Evolutionary conservation across 176 grass and related monocot species (phyloP).

Genomic region (Stipa capillata): DNA sequence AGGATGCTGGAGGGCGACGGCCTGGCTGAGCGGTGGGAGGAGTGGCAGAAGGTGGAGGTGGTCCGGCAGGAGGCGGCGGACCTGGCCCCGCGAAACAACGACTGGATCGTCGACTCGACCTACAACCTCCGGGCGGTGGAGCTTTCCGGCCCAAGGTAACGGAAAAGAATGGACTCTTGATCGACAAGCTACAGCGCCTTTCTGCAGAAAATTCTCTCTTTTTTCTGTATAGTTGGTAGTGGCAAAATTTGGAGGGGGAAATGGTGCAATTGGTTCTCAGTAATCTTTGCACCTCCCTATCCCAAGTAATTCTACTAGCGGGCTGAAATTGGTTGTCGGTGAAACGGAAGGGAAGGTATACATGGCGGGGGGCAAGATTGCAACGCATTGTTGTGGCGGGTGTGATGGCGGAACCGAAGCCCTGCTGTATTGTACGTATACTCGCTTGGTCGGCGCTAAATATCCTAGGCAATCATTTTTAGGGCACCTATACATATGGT

Average conservation of each 20-base stretch:
- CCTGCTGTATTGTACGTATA: neutral
- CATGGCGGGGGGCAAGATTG: neutral
- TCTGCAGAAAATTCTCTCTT: neutral
- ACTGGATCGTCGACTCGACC: conserved; percentile 59
- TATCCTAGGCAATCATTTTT: neutral
- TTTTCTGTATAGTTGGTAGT: conserved; percentile 26
- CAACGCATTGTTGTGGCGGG: neutral
- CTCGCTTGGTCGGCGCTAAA: neutral
- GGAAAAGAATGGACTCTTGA: neutral
- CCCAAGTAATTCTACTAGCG: neutral
- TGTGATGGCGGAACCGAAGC: neutral
- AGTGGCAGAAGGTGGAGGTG: conserved; percentile 84
- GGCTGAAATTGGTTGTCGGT: neutral
- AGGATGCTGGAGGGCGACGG: conserved; percentile 79
- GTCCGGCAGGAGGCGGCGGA: conserved; percentile 53
- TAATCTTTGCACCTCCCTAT: too few relatives aligned
- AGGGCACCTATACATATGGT: neutral
- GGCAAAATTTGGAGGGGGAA: neutral
- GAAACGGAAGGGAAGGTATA: neutral
- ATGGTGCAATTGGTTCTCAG: too few relatives aligned
- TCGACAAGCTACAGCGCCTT: neutral
- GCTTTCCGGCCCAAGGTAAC: conserved; percentile 63
- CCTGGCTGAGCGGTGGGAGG: conserved; percentile 66
- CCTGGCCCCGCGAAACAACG: conserved; percentile 21
- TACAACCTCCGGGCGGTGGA: conserved; percentile 40